Base-by-base conservation (phyloP, 2,329 filamentous ascomycete genomes). In the Davidsoniella eucalypti region DNA sequence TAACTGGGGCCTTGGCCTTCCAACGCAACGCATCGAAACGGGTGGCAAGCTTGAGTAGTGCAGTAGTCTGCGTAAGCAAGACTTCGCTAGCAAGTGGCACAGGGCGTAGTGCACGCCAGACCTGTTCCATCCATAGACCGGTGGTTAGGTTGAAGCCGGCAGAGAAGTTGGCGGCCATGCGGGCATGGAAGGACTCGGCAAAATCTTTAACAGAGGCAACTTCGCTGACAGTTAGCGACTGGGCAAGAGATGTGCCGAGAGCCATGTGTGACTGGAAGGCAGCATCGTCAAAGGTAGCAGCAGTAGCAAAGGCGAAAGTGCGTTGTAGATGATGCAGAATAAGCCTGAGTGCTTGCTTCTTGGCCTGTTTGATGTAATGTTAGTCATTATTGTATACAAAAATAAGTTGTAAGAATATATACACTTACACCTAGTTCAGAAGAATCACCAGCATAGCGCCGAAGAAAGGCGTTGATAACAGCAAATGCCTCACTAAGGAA, bases 31-130 rank as follows among this genome's bases (percentile, higher is more conserved):
- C 60, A 60, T 84, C 80, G 52, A 84, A 82, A 46, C 76, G 68
- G 2, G 61, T 61, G 1, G 76, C 77, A 4, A 84, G 65, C 9
- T 65, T 64, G 55, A 79, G 72, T 57, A 83, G 66, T 37, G 71
- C 66, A 10, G 67, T 54, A 5, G 73, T 65, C 36, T 68, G 69
- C 25, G 68, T 61, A 40, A 79, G 63, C 0, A 68, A 65, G 3
- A 60, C 57, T 21, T 65, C 61, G 16, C 69, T 68, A 1, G 69
- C 63, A 18, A 80, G 68, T 4, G 77, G 71, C 9, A 67, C 62
- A 0, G 87, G 85, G 49, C 83, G 76, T 58, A 93, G 75, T 1
- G 69, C 59, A 40, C 76, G 74, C 90, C 88, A 94, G 4, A 94
- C 70, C 7, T 67, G 62, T 59, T 92, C 84, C 84, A 93, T 92